phyloP scores from a whole-genome alignment of 257 asterid species.

The Lycium ferocissimum region DNA sequence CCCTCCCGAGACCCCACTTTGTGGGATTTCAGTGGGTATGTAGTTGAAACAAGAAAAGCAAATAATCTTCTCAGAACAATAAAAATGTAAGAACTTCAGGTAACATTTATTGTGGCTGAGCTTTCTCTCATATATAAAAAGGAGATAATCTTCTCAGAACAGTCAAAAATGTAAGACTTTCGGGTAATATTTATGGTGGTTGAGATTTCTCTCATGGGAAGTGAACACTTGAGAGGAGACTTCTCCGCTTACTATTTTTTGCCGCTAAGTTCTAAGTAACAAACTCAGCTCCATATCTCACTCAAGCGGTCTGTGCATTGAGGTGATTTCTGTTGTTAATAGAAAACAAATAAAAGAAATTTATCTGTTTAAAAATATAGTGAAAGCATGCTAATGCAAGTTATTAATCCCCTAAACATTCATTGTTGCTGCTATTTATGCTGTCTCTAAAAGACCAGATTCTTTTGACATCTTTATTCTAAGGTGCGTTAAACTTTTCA shows the following conservation, averaged over 20 bases:
- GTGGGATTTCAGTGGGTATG: no score
- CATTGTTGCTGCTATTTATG: background rate
- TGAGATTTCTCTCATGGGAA: slow-evolving; percentile 1
- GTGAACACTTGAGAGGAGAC: background rate
- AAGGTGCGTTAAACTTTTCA: background rate
- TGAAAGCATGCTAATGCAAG: background rate
- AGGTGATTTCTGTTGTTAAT: background rate
- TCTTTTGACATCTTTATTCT: background rate
- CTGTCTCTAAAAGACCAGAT: background rate
- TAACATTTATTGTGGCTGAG: background rate
- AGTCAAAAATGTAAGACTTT: background rate
- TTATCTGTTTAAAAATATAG: background rate
- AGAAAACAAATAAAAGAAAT: background rate
- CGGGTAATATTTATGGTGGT: background rate
- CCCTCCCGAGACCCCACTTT: no score
- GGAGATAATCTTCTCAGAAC: slow-evolving; percentile 3
- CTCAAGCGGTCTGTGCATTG: background rate
- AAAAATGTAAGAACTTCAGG: background rate
- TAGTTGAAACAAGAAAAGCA: background rate
- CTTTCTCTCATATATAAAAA: background rate
- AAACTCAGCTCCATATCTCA: background rate
- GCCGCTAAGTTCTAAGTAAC: background rate
- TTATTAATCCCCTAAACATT: background rate
- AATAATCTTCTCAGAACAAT: background rate
- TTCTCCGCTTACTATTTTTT: background rate